These are phyloP conservation scores for Colletotrichum orbiculare DNA, from an alignment of 2,329 filamentous ascomycete species.

Conservation along the genomic window DNA sequence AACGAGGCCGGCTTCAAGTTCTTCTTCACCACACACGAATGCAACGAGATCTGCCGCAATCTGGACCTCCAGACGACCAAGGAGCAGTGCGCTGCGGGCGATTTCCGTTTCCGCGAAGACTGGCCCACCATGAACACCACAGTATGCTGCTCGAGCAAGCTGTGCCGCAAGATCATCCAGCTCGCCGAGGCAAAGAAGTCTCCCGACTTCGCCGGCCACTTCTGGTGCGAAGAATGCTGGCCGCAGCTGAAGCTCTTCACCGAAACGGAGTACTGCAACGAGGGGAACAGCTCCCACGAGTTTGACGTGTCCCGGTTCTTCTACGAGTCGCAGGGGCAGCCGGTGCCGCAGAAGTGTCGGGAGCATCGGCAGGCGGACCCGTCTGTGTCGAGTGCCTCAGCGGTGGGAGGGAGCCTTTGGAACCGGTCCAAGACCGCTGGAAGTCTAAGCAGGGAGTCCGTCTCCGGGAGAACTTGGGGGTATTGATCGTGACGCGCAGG, in stretches of 20 bases:
- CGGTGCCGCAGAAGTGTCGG: constrained; percentile 40
- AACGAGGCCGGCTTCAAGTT: constrained; percentile 50
- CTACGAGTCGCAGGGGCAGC: constrained; percentile 47
- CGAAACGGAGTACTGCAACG: constrained; percentile 40
- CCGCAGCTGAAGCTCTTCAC: constrained; percentile 43
- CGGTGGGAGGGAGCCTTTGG: background rate
- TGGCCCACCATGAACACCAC: constrained; percentile 46
- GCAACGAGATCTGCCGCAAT: constrained; percentile 46
- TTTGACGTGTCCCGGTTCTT: constrained; percentile 49
- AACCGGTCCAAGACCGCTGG: background rate
- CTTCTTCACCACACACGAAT: constrained; percentile 50
- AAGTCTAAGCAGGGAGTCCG: background rate
- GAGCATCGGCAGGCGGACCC: constrained; percentile 25
- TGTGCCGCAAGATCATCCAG: constrained; percentile 49
- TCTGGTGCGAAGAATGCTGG: constrained; percentile 49
- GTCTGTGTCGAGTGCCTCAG: background rate
- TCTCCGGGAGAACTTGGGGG: background rate
- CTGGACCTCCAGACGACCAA: constrained; percentile 44
- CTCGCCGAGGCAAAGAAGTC: constrained; percentile 39
- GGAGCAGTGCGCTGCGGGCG: constrained; percentile 38
- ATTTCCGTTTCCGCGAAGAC: constrained; percentile 42
- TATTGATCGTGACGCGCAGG: too few species aligned
- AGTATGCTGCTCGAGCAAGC: constrained; percentile 53
- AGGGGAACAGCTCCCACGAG: constrained; percentile 42
- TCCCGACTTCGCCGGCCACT: constrained; percentile 40